Percentiles rank a stretch among this genome's conserved stretches.
phyloP scores from a whole-genome alignment of 1,139 yeast genomes.

The Sugiyamaella japonica region DNA sequence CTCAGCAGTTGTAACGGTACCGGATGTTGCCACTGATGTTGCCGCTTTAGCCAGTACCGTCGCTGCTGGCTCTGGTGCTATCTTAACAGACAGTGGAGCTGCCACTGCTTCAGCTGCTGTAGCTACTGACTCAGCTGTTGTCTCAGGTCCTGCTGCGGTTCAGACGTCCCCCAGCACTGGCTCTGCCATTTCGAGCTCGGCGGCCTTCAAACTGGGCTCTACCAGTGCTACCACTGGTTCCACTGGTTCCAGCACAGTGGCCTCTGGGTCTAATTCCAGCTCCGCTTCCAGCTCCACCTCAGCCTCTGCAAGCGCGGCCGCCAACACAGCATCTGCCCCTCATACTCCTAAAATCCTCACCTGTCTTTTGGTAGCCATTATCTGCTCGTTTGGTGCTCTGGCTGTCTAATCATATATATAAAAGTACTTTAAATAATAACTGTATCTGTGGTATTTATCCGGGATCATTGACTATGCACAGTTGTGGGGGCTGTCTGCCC shows the following conservation, averaged over 20 bases:
- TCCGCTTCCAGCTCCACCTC: conserved; percentile 6
- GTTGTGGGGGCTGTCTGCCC: too few relatives aligned
- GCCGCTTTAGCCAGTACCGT: conserved; percentile 22
- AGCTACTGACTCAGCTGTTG: conserved; percentile 14
- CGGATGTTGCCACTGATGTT: conserved; percentile 16
- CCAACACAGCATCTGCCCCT: conserved; percentile 9
- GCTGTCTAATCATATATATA: conserved; percentile 12
- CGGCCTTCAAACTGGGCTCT: too few relatives aligned
- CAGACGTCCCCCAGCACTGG: background rate
- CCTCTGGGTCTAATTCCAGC: conserved; percentile 20
- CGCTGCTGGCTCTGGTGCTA: conserved; percentile 17
- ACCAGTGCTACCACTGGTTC: conserved; percentile 23
- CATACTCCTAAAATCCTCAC: conserved; percentile 26
- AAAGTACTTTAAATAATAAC: too few relatives aligned
- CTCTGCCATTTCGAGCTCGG: too few relatives aligned
- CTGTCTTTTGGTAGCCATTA: conserved; percentile 25
- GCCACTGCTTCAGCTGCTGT: conserved; percentile 13
- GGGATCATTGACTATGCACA: too few relatives aligned
- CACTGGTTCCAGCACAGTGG: conserved; percentile 1
- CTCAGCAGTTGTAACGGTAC: background rate
- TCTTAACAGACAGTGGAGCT: conserved; percentile 13
- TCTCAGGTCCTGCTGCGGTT: conserved; percentile 16
- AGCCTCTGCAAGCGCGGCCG: conserved; percentile 12
- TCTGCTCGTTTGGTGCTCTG: conserved; percentile 26
- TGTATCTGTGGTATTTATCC: too few relatives aligned